phyloP scores from a whole-genome alignment of 2,329 filamentous ascomycete genomes.

The Coniochaeta sp. region DNA sequence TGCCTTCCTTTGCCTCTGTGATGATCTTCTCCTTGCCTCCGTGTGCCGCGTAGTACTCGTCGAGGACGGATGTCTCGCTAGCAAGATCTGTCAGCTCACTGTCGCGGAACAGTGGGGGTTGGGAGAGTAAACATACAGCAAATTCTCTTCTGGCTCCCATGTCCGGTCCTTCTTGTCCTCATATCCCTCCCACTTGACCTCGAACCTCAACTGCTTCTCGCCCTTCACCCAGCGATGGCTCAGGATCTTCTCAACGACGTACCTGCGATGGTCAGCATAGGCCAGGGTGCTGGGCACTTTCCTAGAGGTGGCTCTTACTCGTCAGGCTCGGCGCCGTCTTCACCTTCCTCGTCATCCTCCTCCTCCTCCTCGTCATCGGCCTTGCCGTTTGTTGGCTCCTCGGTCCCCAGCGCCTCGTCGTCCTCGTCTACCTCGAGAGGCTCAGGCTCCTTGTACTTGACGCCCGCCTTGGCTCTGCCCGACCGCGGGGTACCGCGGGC shows the following conservation, averaged over 20 bases:
- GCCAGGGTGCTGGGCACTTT: background rate
- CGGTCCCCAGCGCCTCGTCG: constrained; percentile 13
- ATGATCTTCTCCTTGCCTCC: constrained; percentile 57
- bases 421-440: constrained; percentile 13
- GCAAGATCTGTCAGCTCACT: background rate
- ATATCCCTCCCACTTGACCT: constrained; percentile 79
- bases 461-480: background rate
- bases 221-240: constrained; percentile 34
- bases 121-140: constrained; percentile 48
- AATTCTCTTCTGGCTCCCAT: constrained; percentile 72
- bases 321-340: constrained; percentile 25
- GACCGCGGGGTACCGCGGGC: background rate
- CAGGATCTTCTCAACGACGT: constrained; percentile 67
- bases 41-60: constrained; percentile 55
- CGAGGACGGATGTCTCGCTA: constrained; percentile 34
- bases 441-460: constrained; percentile 8
- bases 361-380: constrained; percentile 12
- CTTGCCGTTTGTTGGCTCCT: constrained; percentile 11
- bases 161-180: constrained; percentile 63
- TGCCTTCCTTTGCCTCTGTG: constrained; percentile 40
- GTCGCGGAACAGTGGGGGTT: background rate
- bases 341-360: constrained; percentile 21
- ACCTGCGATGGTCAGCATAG: constrained; percentile 40
- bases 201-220: constrained; percentile 50
- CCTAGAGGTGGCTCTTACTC: constrained; percentile 24